Evolutionary conservation across 176 grass and related monocot genomes (phyloP).

Genomic region (Cenchrus fungigraminus): DNA sequence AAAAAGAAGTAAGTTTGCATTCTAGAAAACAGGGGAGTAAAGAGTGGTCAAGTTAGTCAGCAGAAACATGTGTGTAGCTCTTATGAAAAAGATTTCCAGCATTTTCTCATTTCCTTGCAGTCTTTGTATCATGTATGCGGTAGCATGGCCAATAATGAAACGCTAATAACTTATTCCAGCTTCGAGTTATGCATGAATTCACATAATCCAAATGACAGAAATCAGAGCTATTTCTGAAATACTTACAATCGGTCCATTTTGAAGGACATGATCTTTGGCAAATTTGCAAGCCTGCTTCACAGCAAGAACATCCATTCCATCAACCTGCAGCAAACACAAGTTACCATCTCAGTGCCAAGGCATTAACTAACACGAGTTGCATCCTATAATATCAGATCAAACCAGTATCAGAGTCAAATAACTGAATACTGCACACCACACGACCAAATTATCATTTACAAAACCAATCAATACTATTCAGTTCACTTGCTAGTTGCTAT

Average conservation of each 20-base stretch:
- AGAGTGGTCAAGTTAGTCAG: not conserved
- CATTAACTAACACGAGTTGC: not conserved
- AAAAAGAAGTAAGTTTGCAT: not conserved
- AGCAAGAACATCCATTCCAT: conserved; percentile 93
- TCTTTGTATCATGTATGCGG: not conserved
- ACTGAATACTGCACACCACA: not conserved
- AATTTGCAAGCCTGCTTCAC: conserved; percentile 93
- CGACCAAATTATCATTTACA: not conserved
- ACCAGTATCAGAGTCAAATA: not conserved
- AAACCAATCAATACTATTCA: not conserved
- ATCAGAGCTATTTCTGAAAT: not conserved
- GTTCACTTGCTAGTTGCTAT: not conserved
- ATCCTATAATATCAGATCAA: not conserved
- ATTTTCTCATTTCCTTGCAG: not conserved
- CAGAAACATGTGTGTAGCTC: not conserved
- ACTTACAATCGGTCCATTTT: conserved; percentile 89
- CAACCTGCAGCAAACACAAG: conserved; percentile 54
- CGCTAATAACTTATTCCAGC: not conserved
- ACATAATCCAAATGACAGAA: not conserved
- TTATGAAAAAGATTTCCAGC: not conserved
- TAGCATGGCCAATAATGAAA: not conserved
- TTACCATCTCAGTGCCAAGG: conserved; percentile 10
- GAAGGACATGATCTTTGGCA: conserved; percentile 77
- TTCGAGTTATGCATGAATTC: not conserved
- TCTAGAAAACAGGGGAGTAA: not conserved